A percentile compares a stretch with the other conserved stretches of the same genome.
These are phyloP conservation scores for Hypoxylon perforatum DNA, from an alignment of 495 filamentous ascomycete species.

Conservation along the genomic window DNA sequence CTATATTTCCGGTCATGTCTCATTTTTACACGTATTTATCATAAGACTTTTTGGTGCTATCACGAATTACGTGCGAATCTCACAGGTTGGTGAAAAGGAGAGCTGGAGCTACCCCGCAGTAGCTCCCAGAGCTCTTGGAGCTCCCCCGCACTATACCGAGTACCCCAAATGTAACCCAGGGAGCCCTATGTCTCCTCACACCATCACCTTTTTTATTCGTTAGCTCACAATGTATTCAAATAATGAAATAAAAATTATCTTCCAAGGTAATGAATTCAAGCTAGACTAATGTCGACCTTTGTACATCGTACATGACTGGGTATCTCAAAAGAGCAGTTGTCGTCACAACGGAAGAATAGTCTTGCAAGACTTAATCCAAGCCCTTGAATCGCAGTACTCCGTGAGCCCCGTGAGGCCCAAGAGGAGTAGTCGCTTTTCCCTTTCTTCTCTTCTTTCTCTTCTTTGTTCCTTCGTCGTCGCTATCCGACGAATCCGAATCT, in stretches of 20 bases:
- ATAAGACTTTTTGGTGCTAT: too few species aligned
- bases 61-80: too few species aligned
- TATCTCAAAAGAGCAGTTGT: constrained; percentile 35
- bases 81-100: too few species aligned
- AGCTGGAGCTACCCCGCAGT: constrained; percentile 1
- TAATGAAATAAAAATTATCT: too few species aligned
- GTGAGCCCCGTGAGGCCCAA: constrained; percentile 61
- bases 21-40: too few species aligned
- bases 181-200: too few species aligned
- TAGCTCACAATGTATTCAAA: too few species aligned
- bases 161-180: constrained; percentile 1
- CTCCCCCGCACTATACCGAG: constrained; percentile 15
- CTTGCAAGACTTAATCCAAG: constrained; percentile 61
- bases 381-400: constrained; percentile 73
- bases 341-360: background rate
- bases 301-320: constrained; percentile 20
- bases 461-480: constrained; percentile 43
- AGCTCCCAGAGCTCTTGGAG: background rate
- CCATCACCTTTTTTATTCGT: too few species aligned
- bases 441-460: constrained; percentile 57
- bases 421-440: constrained; percentile 61
- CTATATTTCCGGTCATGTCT: too few species aligned
- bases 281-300: background rate
- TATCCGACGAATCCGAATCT: constrained; percentile 48
- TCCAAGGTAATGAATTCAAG: background rate